Evolutionary conservation across 1,139 yeast species (phyloP).

Genomic region (Candida glucosophila): DNA sequence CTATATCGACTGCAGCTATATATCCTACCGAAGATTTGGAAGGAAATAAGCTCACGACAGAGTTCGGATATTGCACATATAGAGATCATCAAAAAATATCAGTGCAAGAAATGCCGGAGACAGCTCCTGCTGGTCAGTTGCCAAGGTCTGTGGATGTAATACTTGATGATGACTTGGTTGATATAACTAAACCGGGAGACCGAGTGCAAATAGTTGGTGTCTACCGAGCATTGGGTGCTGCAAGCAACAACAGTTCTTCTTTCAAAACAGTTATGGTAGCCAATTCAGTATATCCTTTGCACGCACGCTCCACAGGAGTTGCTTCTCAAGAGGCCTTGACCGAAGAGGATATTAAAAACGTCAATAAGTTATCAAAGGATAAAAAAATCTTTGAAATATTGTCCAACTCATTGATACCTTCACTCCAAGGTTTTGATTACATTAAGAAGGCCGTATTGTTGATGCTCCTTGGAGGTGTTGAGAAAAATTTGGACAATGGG

Average conservation of each 20-base stretch:
- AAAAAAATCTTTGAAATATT: constrained; percentile 69
- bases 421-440: constrained; percentile 87
- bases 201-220: constrained; percentile 93
- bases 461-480: constrained; percentile 90
- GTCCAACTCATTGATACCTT: constrained; percentile 86
- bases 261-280: constrained; percentile 79
- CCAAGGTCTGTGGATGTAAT: constrained; percentile 90
- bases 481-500: constrained; percentile 89
- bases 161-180: constrained; percentile 91
- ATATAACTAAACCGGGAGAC: constrained; percentile 90
- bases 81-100: constrained; percentile 91
- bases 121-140: constrained; percentile 96
- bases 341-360: constrained; percentile 78
- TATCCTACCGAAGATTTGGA: constrained; percentile 93
- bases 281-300: constrained; percentile 81
- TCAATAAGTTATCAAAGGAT: constrained; percentile 64
- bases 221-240: constrained; percentile 85
- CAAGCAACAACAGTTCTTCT: constrained; percentile 53
- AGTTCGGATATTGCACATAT: constrained; percentile 88
- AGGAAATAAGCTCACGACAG: constrained; percentile 81
- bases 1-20: constrained; percentile 74
- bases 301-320: constrained; percentile 82
- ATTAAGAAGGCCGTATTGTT: constrained; percentile 86
- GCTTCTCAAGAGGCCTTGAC: constrained; percentile 69
- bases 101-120: constrained; percentile 97